Evolutionary conservation across 257 asterid species (phyloP).

Genomic region (Leonotis leonurus): DNA sequence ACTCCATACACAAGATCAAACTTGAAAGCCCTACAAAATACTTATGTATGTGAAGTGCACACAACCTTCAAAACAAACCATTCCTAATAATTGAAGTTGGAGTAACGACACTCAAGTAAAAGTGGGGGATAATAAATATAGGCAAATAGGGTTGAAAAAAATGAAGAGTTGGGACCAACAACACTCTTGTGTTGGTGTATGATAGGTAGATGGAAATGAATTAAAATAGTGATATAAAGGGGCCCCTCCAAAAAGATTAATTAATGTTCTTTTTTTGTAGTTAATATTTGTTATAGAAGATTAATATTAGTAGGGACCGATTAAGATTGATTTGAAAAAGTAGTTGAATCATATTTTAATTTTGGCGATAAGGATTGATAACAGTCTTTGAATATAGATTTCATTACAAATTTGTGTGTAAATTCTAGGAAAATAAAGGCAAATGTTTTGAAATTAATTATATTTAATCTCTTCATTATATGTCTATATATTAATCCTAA

Average conservation of each 20-base stretch:
- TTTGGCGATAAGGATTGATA: slow-evolving; percentile 10
- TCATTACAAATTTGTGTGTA: too few species aligned
- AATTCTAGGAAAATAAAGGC: too few species aligned
- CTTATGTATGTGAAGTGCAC: too few species aligned
- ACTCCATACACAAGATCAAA: too few species aligned
- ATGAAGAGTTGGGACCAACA: slow-evolving; percentile 17
- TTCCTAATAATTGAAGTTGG: not conserved
- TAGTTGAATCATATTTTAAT: slow-evolving; percentile 3
- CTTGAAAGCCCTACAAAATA: too few species aligned
- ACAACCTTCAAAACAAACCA: too few species aligned
- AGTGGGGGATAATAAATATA: not conserved
- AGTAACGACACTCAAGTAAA: not conserved
- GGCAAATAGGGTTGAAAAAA: not conserved
- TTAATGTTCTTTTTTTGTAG: not conserved
- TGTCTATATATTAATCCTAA: too few species aligned
- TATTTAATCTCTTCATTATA: too few species aligned
- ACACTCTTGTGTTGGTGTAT: not conserved
- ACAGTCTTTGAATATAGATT: too few species aligned
- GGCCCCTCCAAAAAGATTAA: not conserved
- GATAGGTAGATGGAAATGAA: not conserved
- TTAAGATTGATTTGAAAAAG: slow-evolving; percentile 1
- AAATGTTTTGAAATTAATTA: too few species aligned
- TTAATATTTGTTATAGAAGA: not conserved
- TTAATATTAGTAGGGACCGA: slow-evolving; percentile 6
- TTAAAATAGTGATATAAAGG: not conserved